Conservation (phyloP, 768 basidiomycete genomes). For the Mycena polygramma region DNA sequence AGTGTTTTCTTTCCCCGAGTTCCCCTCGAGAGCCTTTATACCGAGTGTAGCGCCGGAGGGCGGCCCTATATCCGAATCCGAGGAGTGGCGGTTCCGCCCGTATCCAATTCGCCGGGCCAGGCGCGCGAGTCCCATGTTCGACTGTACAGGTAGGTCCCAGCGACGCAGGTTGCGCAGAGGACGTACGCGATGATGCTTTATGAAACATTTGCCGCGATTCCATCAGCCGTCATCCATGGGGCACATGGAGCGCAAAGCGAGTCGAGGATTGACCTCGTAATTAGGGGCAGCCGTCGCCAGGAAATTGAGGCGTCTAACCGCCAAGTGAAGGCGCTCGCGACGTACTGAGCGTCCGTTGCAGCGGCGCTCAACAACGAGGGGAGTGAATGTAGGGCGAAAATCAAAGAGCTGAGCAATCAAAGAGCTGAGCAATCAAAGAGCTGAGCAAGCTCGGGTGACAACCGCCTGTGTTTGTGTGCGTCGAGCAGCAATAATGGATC, state of each 20-base stretch:
- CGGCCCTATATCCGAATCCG: not conserved
- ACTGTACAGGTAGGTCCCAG: conserved; percentile 20
- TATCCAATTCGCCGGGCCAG: not conserved
- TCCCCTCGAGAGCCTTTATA: conserved; percentile 6
- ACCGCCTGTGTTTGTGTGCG: too few species aligned
- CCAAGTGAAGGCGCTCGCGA: too few species aligned
- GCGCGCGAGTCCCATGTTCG: not conserved
- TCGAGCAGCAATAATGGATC: not conserved
- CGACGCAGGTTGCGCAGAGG: not conserved
- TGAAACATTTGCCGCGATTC: conserved; percentile 11
- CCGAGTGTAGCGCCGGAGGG: not conserved
- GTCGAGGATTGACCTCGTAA: conserved; percentile 1
- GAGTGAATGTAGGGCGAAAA: not conserved
- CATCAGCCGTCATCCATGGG: not conserved
- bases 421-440: too few species aligned
- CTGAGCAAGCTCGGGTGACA: too few species aligned
- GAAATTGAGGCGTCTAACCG: not conserved
- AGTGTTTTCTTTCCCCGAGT: not conserved
- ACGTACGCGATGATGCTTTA: not conserved
- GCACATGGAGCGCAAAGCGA: conserved; percentile 1
- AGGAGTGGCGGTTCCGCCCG: not conserved
- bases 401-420: too few species aligned
- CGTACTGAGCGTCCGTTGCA: not conserved
- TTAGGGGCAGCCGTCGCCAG: not conserved
- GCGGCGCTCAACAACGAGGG: conserved; percentile 2